phyloP scores from a whole-genome alignment of 2,329 filamentous ascomycete species.

The Lomentospora prolificans region DNA sequence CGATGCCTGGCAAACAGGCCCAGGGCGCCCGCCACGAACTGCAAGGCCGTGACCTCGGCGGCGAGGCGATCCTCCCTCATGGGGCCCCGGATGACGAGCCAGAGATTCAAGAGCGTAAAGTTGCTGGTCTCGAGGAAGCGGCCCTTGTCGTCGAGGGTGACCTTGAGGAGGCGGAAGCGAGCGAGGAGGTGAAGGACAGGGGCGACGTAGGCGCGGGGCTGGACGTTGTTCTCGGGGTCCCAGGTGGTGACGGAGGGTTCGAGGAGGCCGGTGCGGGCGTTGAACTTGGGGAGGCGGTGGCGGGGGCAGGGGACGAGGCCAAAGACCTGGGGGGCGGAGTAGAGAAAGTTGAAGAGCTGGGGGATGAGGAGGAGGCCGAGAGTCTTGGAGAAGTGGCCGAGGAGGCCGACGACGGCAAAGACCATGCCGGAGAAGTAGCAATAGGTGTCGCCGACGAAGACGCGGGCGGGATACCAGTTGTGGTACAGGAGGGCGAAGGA shows the following conservation, averaged over 20 bases:
- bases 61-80: slow-evolving; percentile 79
- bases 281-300: slow-evolving; percentile 84
- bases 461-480: slow-evolving; percentile 91
- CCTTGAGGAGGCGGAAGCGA: slow-evolving; percentile 54
- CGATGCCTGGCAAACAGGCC: slow-evolving; percentile 80
- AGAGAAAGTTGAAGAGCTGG: slow-evolving; percentile 93
- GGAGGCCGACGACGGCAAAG: slow-evolving; percentile 91
- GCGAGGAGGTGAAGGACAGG: slow-evolving; percentile 58
- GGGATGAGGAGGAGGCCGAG: slow-evolving; percentile 82
- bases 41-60: slow-evolving; percentile 68
- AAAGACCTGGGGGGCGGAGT: slow-evolving; percentile 87
- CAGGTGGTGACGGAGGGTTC: slow-evolving; percentile 80
- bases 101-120: slow-evolving; percentile 88
- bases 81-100: slow-evolving; percentile 91
- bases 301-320: slow-evolving; percentile 83
- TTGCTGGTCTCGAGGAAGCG: slow-evolving; percentile 74
- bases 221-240: slow-evolving; percentile 43
- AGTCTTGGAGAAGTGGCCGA: slow-evolving; percentile 97
- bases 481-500: slow-evolving; percentile 77
- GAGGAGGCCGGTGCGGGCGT: slow-evolving; percentile 70
- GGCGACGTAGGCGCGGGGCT: slow-evolving; percentile 56
- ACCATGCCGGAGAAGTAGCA: slow-evolving; percentile 99
- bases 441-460: slow-evolving; percentile 97
- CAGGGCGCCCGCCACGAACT: slow-evolving; percentile 64
- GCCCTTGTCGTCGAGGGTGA: slow-evolving; percentile 59